phyloP scores from a whole-genome alignment of 495 filamentous ascomycete genomes.

The Saxispiralis lemnorum region DNA sequence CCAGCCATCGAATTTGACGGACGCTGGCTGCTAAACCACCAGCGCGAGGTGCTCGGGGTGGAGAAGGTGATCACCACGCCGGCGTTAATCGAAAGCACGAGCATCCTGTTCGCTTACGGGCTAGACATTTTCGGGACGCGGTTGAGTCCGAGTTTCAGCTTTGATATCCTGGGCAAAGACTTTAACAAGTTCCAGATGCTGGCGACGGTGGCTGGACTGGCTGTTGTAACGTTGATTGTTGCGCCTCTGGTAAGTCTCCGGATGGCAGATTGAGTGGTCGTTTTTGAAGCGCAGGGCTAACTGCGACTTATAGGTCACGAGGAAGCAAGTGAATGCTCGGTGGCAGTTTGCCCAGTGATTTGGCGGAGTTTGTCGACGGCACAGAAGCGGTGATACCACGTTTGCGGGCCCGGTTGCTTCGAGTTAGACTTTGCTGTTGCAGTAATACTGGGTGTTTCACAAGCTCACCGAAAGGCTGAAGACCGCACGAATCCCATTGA shows the following conservation, averaged over 20 bases:
- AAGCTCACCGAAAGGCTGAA: too few species aligned
- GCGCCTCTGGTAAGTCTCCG: constrained; percentile 59
- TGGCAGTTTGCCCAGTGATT: constrained; percentile 23
- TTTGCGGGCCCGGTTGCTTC: too few species aligned
- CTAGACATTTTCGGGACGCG: constrained; percentile 75
- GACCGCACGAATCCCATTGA: too few species aligned
- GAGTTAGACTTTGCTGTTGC: too few species aligned
- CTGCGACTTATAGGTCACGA: constrained; percentile 25
- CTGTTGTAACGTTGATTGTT: constrained; percentile 52
- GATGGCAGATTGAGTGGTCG: constrained; percentile 15
- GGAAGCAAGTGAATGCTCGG: constrained; percentile 35
- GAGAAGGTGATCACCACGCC: constrained; percentile 53
- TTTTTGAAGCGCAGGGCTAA: constrained; percentile 8
- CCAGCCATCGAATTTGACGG: constrained; percentile 73
- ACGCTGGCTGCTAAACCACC: constrained; percentile 63
- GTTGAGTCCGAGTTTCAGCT: constrained; percentile 65
- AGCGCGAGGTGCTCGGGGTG: constrained; percentile 62
- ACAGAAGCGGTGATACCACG: too few species aligned
- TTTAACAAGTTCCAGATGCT: constrained; percentile 81
- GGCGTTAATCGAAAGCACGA: constrained; percentile 79
- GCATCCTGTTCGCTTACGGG: constrained; percentile 77
- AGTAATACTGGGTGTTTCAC: too few species aligned
- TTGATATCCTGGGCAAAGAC: constrained; percentile 81
- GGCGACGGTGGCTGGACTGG: constrained; percentile 61
- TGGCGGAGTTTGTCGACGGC: too few species aligned